These are phyloP conservation scores for Neurospora africana DNA, from an alignment of 495 filamentous ascomycete species.

Conservation along the genomic window DNA sequence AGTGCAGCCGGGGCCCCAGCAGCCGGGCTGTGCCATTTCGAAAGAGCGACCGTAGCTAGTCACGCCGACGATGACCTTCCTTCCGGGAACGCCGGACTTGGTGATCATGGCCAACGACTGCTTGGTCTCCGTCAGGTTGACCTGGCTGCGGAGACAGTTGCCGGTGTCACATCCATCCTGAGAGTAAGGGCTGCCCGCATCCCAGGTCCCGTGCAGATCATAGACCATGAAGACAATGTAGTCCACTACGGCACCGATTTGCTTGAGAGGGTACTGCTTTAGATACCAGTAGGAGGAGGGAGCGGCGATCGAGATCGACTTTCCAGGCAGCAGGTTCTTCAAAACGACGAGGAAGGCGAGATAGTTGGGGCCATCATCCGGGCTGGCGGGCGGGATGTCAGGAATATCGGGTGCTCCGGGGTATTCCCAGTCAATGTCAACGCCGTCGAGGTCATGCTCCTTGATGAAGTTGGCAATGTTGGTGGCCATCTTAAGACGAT, in stretches of 20 bases:
- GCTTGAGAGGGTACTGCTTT: slow-evolving; percentile 8
- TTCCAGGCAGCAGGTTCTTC: slow-evolving; percentile 4
- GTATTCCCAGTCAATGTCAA: slow-evolving; percentile 27
- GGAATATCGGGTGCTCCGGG: slow-evolving; percentile 23
- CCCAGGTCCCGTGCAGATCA: slow-evolving; percentile 21
- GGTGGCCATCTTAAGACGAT: slow-evolving; percentile 9
- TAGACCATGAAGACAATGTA: slow-evolving; percentile 27
- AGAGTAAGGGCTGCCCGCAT: neutral
- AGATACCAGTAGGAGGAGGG: slow-evolving; percentile 12
- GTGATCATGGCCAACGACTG: slow-evolving; percentile 34
- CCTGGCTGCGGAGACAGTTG: slow-evolving; percentile 32
- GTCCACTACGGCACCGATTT: slow-evolving; percentile 12
- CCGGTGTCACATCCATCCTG: slow-evolving; percentile 24
- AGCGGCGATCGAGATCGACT: slow-evolving; percentile 18
- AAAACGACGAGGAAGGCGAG: slow-evolving; percentile 6
- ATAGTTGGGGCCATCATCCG: slow-evolving; percentile 10
- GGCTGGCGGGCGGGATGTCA: slow-evolving; percentile 9
- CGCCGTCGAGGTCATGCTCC: slow-evolving; percentile 18
- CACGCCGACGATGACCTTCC: slow-evolving; percentile 29
- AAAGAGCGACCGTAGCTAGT: slow-evolving; percentile 30
- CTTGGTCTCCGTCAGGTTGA: slow-evolving; percentile 34
- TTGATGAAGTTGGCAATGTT: slow-evolving; percentile 16
- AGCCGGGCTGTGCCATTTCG: slow-evolving; percentile 10
- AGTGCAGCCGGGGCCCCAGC: slow-evolving; percentile 4
- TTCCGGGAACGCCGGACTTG: slow-evolving; percentile 34